These are phyloP conservation scores for Chaetomiaceae sp. DNA, from an alignment of 2,329 filamentous ascomycete genomes.

Conservation along the genomic window DNA sequence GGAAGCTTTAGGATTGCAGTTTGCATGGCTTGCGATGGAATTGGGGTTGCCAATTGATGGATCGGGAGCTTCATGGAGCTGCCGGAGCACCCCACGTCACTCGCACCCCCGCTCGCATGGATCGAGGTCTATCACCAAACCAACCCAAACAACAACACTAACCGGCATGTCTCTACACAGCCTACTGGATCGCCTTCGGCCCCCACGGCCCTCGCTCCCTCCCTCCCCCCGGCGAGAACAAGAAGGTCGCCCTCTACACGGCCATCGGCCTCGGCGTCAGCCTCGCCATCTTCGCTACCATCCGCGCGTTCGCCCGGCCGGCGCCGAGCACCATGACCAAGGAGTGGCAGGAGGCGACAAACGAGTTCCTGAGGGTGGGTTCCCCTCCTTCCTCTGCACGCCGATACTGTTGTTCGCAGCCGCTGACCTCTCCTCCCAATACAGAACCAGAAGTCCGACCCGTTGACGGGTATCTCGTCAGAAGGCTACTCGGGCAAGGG, in stretches of 20 bases:
- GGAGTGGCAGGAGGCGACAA: conserved; percentile 93
- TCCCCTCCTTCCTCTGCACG: neutral
- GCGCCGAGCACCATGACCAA: conserved; percentile 85
- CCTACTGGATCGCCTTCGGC: conserved; percentile 98
- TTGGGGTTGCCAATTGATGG: conserved; percentile 12
- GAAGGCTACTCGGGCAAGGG: conserved; percentile 75
- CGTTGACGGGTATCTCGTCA: conserved; percentile 77
- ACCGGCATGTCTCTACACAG: conserved; percentile 49
- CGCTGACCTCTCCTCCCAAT: conserved; percentile 16
- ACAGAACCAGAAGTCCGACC: conserved; percentile 79
- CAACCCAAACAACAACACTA: no score
- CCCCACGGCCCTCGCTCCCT: conserved; percentile 87
- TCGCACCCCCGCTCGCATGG: neutral
- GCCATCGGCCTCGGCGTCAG: conserved; percentile 62
- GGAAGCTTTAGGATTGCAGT: neutral
- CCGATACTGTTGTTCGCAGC: neutral
- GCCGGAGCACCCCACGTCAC: conserved; percentile 6
- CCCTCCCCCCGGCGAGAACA: conserved; percentile 77
- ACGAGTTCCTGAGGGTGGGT: conserved; percentile 88
- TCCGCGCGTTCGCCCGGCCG: conserved; percentile 68
- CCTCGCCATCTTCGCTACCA: conserved; percentile 64
- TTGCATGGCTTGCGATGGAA: conserved; percentile 2
- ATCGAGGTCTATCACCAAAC: neutral
- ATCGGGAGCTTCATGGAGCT: conserved; percentile 15
- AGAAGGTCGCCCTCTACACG: conserved; percentile 73